Evolutionary conservation across 176 grass and related monocot genomes (phyloP), one percentile per base, ranked within the genome.

Genomic region (Triticum monococcum): DNA sequence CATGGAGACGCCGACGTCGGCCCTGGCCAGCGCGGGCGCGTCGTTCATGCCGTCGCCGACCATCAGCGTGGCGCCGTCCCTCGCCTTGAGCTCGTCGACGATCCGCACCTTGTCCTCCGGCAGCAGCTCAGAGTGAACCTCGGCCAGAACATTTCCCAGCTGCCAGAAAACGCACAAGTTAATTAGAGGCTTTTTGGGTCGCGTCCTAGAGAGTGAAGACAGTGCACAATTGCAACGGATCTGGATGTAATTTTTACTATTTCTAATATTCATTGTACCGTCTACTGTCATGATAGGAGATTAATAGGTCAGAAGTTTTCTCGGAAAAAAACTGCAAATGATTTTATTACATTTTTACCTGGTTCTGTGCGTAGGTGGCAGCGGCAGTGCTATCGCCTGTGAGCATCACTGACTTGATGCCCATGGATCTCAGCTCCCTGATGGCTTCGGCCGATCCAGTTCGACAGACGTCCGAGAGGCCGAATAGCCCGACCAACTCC

Each of bases 21-120:
- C 97, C 45, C 80, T 91, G 64, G 97, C 97, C 78, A 99, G 52
- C 13, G 97, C 94, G 9, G 94, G 94, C 79, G 97, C 92, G 87
- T 99, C 97, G 61, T 99, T 99, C 89, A 99, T 97, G n/a, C 97
- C 97, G 78, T 99, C 97, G 7, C 97, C 97, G 61, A 99, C 59
- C 94, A 99, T 97, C 75, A 96, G 77, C 4, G 86, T 87, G 20
- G 90, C 84, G 22, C 97, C 97, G 81, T 94, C 59, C 20, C 63
- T 84, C 71, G 52, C 86, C 63, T 90, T 97, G 5, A 99, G 89
- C 14, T 97, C 92, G 60, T 79, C 89, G 36, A 99, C 71, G 23
- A 99, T 65, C 82, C 83, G 83, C 63, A 97, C 94, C 88, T 99
- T 99, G 87, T 99, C 94, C 54, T 91, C 89, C 56, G 97, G 94